phyloP scores from a whole-genome alignment of 1,139 yeast genomes.

The Candida gigantensis region DNA sequence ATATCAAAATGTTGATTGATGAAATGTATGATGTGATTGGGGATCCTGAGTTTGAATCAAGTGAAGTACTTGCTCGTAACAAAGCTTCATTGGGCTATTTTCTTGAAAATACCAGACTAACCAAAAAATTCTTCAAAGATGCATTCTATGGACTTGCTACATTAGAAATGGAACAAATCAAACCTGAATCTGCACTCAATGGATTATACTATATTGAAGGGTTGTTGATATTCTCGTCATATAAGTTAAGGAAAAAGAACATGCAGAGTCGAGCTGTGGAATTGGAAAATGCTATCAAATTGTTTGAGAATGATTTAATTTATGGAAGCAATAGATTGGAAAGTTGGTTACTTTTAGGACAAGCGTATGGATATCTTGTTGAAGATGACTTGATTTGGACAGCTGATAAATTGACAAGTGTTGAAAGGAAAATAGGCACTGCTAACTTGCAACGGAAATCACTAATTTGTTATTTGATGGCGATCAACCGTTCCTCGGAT shows the following conservation, averaged over 20 bases:
- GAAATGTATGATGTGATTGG: conserved; percentile 73
- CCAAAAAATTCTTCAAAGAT: conserved; percentile 51
- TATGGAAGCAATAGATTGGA: conserved; percentile 73
- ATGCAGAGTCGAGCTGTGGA: conserved; percentile 84
- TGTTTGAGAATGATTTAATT: conserved; percentile 65
- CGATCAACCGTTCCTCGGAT: conserved; percentile 50
- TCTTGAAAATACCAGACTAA: conserved; percentile 49
- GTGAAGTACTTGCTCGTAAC: conserved; percentile 43
- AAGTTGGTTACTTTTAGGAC: conserved; percentile 84
- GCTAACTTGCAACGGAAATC: conserved; percentile 72
- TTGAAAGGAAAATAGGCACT: conserved; percentile 62
- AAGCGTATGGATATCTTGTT: conserved; percentile 73
- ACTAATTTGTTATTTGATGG: conserved; percentile 74
- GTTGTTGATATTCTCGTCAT: conserved; percentile 62
- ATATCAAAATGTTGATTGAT: conserved; percentile 72
- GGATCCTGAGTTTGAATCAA: conserved; percentile 51
- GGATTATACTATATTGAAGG: conserved; percentile 81
- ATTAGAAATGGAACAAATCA: conserved; percentile 22
- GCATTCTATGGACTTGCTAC: conserved; percentile 57
- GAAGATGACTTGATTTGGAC: conserved; percentile 93
- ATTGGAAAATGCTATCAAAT: conserved; percentile 67
- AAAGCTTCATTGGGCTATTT: conserved; percentile 48
- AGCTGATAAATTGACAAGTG: conserved; percentile 72
- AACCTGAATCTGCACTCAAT: conserved; percentile 23
- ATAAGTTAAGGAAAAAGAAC: conserved; percentile 66